Evolutionary conservation across 2,329 filamentous ascomycete species (phyloP).

Genomic region (Phymatotrichopsis omnivora): DNA sequence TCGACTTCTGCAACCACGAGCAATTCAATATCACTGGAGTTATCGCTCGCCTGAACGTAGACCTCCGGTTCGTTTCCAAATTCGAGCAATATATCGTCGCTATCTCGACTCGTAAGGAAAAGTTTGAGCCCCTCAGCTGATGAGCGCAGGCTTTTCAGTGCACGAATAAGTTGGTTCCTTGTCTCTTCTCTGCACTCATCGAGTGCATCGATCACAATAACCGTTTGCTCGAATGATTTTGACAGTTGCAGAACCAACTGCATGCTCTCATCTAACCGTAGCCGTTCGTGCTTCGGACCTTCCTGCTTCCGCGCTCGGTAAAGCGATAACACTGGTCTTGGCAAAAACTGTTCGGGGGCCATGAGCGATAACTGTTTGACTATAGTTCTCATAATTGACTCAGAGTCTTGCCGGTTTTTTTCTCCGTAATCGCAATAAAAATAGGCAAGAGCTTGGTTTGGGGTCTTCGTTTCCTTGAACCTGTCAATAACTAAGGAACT

Average conservation of each 20-base stretch:
- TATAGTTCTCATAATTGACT: slow-evolving; percentile 32
- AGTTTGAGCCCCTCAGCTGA: slow-evolving; percentile 10
- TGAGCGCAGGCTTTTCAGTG: slow-evolving; percentile 6
- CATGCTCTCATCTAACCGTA: slow-evolving; percentile 1
- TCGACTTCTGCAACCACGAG: slow-evolving; percentile 9
- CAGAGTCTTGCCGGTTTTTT: slow-evolving; percentile 27
- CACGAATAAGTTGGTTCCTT: slow-evolving; percentile 1
- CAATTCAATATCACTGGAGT: slow-evolving; percentile 6
- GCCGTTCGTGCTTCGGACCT: not conserved
- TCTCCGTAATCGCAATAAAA: slow-evolving; percentile 35
- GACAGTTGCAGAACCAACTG: slow-evolving; percentile 4
- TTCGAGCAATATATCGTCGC: slow-evolving; percentile 9
- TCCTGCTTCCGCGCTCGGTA: slow-evolving; percentile 3
- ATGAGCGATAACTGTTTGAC: slow-evolving; percentile 25
- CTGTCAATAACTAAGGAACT: slow-evolving; percentile 9
- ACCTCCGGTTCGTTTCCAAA: slow-evolving; percentile 9
- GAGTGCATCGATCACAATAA: slow-evolving; percentile 18
- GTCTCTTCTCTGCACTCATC: slow-evolving; percentile 12
- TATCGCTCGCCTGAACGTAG: slow-evolving; percentile 13
- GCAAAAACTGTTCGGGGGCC: slow-evolving; percentile 1
- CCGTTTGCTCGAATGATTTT: slow-evolving; percentile 7
- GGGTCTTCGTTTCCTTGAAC: slow-evolving; percentile 24
- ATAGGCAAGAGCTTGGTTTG: slow-evolving; percentile 31
- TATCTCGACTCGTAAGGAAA: slow-evolving; percentile 17
- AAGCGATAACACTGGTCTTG: slow-evolving; percentile 17